These are phyloP conservation scores for Petrea volubilis DNA, from an alignment of 257 asterid species.

Conservation along the genomic window DNA sequence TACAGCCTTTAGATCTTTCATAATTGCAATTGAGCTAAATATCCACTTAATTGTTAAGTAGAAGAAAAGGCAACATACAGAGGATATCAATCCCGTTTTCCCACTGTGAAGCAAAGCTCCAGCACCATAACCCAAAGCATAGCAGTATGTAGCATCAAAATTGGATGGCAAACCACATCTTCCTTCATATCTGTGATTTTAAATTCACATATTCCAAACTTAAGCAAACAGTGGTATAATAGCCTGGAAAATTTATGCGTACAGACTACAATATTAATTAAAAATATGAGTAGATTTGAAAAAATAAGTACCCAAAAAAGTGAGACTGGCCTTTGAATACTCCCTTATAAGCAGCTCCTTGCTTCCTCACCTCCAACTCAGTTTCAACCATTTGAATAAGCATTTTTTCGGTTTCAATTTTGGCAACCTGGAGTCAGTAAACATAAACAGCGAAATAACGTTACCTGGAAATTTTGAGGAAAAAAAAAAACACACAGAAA, in stretches of 20 bases:
- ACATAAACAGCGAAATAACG: too few relatives aligned
- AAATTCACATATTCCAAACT: background rate
- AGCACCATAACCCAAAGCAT: slow-evolving; percentile 59
- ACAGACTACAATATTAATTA: background rate
- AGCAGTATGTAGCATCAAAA: slow-evolving; percentile 72
- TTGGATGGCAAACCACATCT: slow-evolving; percentile 82
- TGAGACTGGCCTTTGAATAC: slow-evolving; percentile 73
- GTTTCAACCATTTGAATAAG: slow-evolving; percentile 81
- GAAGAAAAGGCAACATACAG: slow-evolving; percentile 37
- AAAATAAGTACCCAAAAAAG: slow-evolving; percentile 64
- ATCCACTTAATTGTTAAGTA: background rate
- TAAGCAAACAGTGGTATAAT: background rate
- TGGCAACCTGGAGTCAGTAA: slow-evolving; percentile 59
- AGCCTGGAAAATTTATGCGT: background rate
- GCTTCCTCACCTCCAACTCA: slow-evolving; percentile 58
- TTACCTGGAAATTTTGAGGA: too few relatives aligned
- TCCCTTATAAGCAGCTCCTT: slow-evolving; percentile 43
- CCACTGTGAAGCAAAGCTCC: slow-evolving; percentile 40
- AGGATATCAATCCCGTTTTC: slow-evolving; percentile 49
- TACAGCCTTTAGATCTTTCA: background rate
- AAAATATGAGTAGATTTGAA: background rate
- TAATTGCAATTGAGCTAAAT: background rate
- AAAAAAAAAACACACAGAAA: too few relatives aligned
- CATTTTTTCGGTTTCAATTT: slow-evolving; percentile 82
- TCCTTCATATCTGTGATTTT: slow-evolving; percentile 62